Base-by-base conservation (phyloP, 495 filamentous ascomycete genomes). In the Ramalina peruviana region DNA sequence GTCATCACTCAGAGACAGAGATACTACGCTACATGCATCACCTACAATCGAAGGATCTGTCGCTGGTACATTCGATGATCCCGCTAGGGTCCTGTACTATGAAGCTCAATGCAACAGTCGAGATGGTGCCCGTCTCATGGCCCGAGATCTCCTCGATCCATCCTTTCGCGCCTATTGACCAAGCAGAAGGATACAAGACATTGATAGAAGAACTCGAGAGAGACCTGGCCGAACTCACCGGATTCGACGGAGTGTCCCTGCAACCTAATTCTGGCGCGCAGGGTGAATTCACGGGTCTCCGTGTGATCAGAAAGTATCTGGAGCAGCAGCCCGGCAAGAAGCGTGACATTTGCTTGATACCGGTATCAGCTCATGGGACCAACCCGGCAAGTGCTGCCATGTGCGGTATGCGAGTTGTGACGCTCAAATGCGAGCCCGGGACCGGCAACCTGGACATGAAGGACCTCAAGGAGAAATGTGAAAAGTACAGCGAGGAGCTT, bases 81-180 rank as follows among this genome's bases (percentile, higher is more conserved):
- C 89, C 92, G 6, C 78, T 98, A n/a, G 92, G 92, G 25, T 97
- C 93, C 16, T 98, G 92, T 72, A 98, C 92, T 20, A 98, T 98
- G 92, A 98, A 98, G 74, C 81, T 98, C 40, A 98, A 98, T 61
- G 88, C 85, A 50, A 93, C 90, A 30, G 85, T 86, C 15, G 90
- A 97, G 64, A 97, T 93, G 86, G 76, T 86, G 10, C 85, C 92
- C 17, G 72, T 96, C 49, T 88, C 88, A 1, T 86, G 81, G 72
- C 82, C 83, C 11, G 82, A 88, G 58, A 90, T 94, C 65, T 77
- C 86, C 41, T 79, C 83, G 43, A 78, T 97, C 25, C 92, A 98
- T 65, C 92, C 92, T 3, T 87, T 88, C 58, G 77, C 78, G 19
- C 83, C 84, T 1, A 55, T 67, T 1, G 65, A 76, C 25, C 71